A percentile compares a stretch with the other conserved stretches of the same genome.
Evolutionary conservation across 164 flowering plant species (phyloP).

Genomic region (Buxus sempervirens): DNA sequence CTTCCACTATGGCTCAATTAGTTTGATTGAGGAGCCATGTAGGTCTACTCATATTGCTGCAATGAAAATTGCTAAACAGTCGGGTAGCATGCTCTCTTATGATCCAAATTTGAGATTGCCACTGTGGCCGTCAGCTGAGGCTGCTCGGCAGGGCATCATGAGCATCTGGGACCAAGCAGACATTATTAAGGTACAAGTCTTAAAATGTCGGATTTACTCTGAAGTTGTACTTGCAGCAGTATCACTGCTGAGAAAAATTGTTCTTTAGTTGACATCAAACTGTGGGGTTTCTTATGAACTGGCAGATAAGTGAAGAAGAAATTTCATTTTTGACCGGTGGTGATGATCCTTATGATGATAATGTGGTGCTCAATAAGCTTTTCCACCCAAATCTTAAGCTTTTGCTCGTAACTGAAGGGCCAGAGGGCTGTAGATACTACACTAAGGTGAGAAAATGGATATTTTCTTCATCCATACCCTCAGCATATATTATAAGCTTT

Average conservation of each 20-base stretch:
- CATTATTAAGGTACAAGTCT: constrained; percentile 51
- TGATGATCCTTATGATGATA: constrained; percentile 66
- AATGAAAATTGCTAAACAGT: constrained; percentile 51
- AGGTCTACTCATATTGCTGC: constrained; percentile 68
- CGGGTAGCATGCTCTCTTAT: constrained; percentile 66
- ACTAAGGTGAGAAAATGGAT: constrained; percentile 43
- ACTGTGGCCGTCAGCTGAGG: constrained; percentile 77
- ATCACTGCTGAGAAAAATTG: too few relatives aligned
- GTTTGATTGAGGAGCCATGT: constrained; percentile 78
- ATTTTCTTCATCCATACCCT: not conserved
- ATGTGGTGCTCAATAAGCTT: constrained; percentile 64
- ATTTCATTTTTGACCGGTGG: constrained; percentile 62
- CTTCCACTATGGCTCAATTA: constrained; percentile 80
- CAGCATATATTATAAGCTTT: not conserved
- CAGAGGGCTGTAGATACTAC: constrained; percentile 74
- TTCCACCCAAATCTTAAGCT: constrained; percentile 69
- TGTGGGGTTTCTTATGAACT: constrained; percentile 6
- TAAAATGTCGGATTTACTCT: not conserved
- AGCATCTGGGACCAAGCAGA: constrained; percentile 78
- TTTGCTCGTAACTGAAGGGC: constrained; percentile 65
- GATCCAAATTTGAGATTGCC: constrained; percentile 77
- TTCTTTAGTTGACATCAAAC: not conserved
- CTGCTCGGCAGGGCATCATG: constrained; percentile 63
- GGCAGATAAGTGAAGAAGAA: constrained; percentile 72
- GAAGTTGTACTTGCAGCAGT: not conserved